Conservation (phyloP, 768 basidiomycete species). For the Pisolithus albus region DNA sequence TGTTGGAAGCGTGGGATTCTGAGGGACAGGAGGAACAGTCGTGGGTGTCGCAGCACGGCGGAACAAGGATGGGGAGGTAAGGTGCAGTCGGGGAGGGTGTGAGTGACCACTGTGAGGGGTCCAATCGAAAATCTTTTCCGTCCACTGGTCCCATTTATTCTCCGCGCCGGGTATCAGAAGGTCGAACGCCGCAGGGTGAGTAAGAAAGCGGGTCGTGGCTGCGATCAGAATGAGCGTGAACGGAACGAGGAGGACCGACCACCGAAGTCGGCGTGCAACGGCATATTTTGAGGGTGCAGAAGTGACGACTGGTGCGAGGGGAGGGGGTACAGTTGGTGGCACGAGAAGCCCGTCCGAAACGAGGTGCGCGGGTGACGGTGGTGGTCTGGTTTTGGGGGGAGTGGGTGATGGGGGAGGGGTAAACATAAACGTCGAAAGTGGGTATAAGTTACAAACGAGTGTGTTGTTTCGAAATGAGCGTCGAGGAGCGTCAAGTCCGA, state of each 20-base stretch:
- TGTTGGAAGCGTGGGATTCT: slow-evolving; percentile 48
- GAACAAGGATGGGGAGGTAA: slow-evolving; percentile 8
- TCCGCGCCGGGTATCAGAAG: slow-evolving; percentile 24
- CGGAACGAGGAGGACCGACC: slow-evolving; percentile 52
- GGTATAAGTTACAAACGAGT: slow-evolving; percentile 16
- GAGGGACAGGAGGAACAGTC: slow-evolving; percentile 20
- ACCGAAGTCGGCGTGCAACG: slow-evolving; percentile 33
- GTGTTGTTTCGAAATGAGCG: slow-evolving; percentile 27
- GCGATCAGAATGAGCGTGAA: slow-evolving; percentile 49
- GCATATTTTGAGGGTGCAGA: slow-evolving; percentile 26
- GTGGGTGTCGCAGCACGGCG: slow-evolving; percentile 10
- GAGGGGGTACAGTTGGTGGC: slow-evolving; percentile 1
- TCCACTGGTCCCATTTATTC: slow-evolving; percentile 26
- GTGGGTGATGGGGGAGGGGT: slow-evolving; percentile 39
- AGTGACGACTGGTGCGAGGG: slow-evolving; percentile 2
- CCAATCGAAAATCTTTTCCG: slow-evolving; percentile 29
- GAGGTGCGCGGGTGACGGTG: background rate
- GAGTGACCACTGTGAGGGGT: slow-evolving; percentile 38
- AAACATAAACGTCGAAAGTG: slow-evolving; percentile 26
- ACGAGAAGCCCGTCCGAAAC: background rate
- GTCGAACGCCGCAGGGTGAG: slow-evolving; percentile 44
- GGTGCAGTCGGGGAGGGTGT: background rate
- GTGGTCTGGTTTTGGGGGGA: slow-evolving; percentile 15
- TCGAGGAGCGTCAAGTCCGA: slow-evolving; percentile 8
- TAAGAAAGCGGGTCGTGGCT: slow-evolving; percentile 42